Evolutionary conservation across 495 filamentous ascomycete species (phyloP), one percentile per base, ranked within the genome.

Genomic region (Neurospora intermedia): DNA sequence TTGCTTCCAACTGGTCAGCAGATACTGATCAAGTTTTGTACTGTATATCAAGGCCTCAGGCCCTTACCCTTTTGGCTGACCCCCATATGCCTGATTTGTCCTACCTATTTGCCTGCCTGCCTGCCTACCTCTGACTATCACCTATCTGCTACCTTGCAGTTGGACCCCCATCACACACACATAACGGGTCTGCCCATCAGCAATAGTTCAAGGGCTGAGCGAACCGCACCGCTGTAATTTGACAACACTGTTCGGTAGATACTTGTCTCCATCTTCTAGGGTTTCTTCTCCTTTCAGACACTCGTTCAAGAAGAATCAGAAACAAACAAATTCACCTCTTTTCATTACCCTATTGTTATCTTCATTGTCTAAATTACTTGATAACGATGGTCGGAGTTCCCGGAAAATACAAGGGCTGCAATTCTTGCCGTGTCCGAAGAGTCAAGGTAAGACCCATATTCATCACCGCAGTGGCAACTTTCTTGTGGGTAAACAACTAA

Each of bases 361-460:
- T 35, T 16, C 27, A 38, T 46, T 18, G 20, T 38, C 46, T 46
- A 16, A 48, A 73, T 16, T 40, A 70, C 10, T 8, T 13, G 43
- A n/a, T 15, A 13, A 59, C 18, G 40, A 59, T 45, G 74, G 83
- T 85, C 70, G 83, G 83, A 43, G 83, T 85, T 40, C 82, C 82
- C 15, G 83, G 83, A 59, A 85, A 85, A 75, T 85, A 82, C 77
- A 84, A 85, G 74, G 83, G 83, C 5, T 84, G 83, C 76, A 82
- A 84, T 78, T 83, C 82, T 69, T 85, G 83, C 73, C 81, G 83
- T 43, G 69, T 77, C 41, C 80, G 83, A 18, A 74, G 83, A 73
- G 83, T 84, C 71, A 83, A 82, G 75, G 79, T 80, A 69, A 38
- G 72, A 16, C 40, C 16, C n/a, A 10, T 6, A 16, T 62, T 1